Evolutionary conservation across 441 rosid genomes (phyloP), one percentile per base, ranked within the genome.

Genomic region (Brassica balearica): DNA sequence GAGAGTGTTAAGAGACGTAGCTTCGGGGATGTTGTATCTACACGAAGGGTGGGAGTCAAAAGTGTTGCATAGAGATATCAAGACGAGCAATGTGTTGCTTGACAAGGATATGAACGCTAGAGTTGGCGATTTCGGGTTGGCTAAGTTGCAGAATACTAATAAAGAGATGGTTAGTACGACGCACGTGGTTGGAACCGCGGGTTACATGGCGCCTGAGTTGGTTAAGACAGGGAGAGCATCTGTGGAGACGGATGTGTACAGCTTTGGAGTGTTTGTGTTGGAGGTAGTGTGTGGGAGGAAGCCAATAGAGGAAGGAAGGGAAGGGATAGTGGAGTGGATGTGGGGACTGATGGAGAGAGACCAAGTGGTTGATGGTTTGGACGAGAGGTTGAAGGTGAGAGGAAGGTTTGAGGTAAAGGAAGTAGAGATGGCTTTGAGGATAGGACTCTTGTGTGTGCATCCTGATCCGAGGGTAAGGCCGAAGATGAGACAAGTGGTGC

Each of bases 31-130:
- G 14, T 71, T 90, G 34, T 92, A 87, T 66, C 77, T 93, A 27
- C 97, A 87, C 3, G 89, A 94, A 51, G 97, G 94, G 12, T 91
- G 96, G 96, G 91, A 92, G 74, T 75, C 87, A 59, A 88, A 81
- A 38, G 95, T 92, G 34, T 75, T 94, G 1, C 97, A 85, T 9
- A 84, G 96, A 65, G 92, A 91, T 74, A 89, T 92, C 32, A 89
- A 92, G 84, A 87, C 96, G 17, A 88, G 95, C 82, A 89, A 94
- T 65, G 91, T 94, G 60, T 82, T 94, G 29, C 92, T 90, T 5
- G 97, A 91, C 79, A 88, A 85, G 76, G 90, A 94, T 8, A 88
- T 91, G 96, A 85, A 85, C 7, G 96, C 89, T 1, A 86, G 87
- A 67, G 72, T 89, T 2, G 94, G 97, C 23, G 95, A 87, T 79